phyloP scores from a whole-genome alignment of 495 filamentous ascomycete species.

The Jackrogersella minutella region DNA sequence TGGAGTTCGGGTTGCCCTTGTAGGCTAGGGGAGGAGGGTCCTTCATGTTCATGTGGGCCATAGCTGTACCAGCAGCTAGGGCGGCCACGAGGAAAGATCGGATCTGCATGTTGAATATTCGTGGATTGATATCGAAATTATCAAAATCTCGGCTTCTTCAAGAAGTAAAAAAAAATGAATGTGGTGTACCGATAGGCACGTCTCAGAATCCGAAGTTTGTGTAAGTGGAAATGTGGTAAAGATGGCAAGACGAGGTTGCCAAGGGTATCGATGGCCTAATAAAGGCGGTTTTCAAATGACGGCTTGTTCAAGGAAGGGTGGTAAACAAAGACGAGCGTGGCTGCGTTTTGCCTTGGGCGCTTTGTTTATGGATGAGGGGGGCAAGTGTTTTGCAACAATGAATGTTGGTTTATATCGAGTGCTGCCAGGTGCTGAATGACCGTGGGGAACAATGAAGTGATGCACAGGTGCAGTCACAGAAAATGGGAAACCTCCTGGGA shows the following conservation, averaged over 20 bases:
- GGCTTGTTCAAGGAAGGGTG: conserved; percentile 4
- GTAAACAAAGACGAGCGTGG: conserved; percentile 19
- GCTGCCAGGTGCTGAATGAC: conserved; percentile 33
- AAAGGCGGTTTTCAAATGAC: conserved; percentile 7
- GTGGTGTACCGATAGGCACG: conserved; percentile 28
- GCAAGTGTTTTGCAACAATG: conserved; percentile 11
- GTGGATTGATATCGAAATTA: not conserved
- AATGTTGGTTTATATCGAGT: conserved; percentile 8
- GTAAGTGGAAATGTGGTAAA: conserved; percentile 4
- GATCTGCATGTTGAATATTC: conserved; percentile 48
- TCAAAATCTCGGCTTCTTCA: conserved; percentile 9
- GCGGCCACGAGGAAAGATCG: conserved; percentile 39
- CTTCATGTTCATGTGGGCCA: conserved; percentile 68
- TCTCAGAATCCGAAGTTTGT: conserved; percentile 26
- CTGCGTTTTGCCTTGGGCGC: conserved; percentile 7
- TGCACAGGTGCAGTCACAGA: conserved; percentile 27
- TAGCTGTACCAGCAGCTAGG: conserved; percentile 49
- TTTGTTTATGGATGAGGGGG: conserved; percentile 23
- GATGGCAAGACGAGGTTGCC: conserved; percentile 5
- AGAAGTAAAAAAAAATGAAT: conserved; percentile 22
- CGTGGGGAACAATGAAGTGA: conserved; percentile 33
- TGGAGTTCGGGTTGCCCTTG: conserved; percentile 59
- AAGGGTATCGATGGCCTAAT: conserved; percentile 18
- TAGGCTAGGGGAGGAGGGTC: conserved; percentile 63
- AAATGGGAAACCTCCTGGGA: conserved; percentile 39